Conservation (phyloP, 768 basidiomycete species). For the Favolaschia claudopus region DNA sequence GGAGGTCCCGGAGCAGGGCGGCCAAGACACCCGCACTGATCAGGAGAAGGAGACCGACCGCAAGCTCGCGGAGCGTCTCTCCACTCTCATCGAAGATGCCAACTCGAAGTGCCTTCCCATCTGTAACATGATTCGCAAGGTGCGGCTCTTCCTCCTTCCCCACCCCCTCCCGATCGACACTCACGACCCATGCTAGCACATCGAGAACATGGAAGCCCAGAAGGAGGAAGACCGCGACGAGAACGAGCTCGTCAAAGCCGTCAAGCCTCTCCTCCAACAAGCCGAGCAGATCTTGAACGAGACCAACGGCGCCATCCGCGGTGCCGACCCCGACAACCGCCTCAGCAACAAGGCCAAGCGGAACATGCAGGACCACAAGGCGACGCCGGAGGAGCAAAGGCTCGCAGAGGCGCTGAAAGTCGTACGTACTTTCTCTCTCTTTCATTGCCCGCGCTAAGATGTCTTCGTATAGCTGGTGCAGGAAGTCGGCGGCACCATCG, state of each 20-base stretch:
- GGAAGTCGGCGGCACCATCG: slow-evolving; percentile 46
- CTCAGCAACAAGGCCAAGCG: slow-evolving; percentile 43
- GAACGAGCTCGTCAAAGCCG: slow-evolving; percentile 41
- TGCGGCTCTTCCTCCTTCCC: slow-evolving; percentile 1
- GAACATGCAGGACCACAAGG: slow-evolving; percentile 44
- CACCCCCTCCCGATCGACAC: neutral
- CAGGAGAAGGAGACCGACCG: slow-evolving; percentile 34
- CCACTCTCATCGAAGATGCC: slow-evolving; percentile 43
- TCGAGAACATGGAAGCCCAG: slow-evolving; percentile 41
- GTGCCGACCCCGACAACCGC: slow-evolving; percentile 46
- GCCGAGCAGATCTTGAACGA: slow-evolving; percentile 48
- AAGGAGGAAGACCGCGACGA: slow-evolving; percentile 47
- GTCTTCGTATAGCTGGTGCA: slow-evolving; percentile 36
- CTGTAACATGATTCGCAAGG: slow-evolving; percentile 46
- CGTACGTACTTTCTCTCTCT: slow-evolving; percentile 26
- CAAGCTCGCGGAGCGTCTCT: slow-evolving; percentile 43
- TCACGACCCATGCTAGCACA: slow-evolving; percentile 32
- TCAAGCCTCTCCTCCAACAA: slow-evolving; percentile 45
- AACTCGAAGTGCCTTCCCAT: slow-evolving; percentile 39
- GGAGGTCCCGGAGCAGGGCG: neutral
- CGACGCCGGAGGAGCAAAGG: slow-evolving; percentile 46
- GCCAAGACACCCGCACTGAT: slow-evolving; percentile 29
- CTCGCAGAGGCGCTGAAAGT: slow-evolving; percentile 47
- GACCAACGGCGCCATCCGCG: slow-evolving; percentile 44
- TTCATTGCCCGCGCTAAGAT: neutral